Base-by-base conservation (phyloP, 768 basidiomycete genomes). In the Hypholoma sublateritium region DNA sequence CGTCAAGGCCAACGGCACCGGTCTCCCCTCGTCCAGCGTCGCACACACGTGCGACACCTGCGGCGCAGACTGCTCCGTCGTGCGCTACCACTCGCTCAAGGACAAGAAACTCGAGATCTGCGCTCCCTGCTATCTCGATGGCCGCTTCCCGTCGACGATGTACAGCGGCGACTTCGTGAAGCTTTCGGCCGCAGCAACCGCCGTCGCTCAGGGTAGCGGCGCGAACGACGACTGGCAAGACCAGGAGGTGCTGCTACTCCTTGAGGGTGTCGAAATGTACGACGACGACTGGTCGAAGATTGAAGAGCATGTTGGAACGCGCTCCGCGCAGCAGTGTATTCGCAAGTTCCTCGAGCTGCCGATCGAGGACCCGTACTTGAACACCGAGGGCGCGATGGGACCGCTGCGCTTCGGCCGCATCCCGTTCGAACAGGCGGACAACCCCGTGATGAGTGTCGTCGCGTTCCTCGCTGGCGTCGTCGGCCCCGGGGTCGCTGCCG, bases 251-350 rank as follows among this genome's bases (percentile, higher is more conserved):
- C 72, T 99, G 9, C 73, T 91, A 7, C 78, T 99, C 4, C 80
- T 99, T n/a, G 97, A 99, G 70, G 97, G 88, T 14, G 84, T 99
- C 42, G 97, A 99, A 73, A 97, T 99, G 93, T 93, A 87, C 70
- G 94, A 97, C 62, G 96, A 98, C 66, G 96, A 98, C 66, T 99
- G 96, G 96, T 85, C 86, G 19, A 82, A 85, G 48, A 87, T 98
- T 60, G 89, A 95, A 62, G 91, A 94, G 62, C 95, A 98, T 68
- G 95, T 99, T 46, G 91, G 89, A 12, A 91, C 94, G 22, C 80
- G 96, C 43, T 87, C 88, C 2, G 88, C 93, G 21, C 95, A 98
- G 65, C 93, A 97, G 70, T 98, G 97, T 69, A 89, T 99, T 64
- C 86, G 89, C 64, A 91, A 94, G 69, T 99, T 99, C 83, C 77